Percentiles rank a stretch among this genome's conserved stretches.
Conservation (phyloP, 139 green algal species). For the Zygnema circumcarinatum region DNA sequence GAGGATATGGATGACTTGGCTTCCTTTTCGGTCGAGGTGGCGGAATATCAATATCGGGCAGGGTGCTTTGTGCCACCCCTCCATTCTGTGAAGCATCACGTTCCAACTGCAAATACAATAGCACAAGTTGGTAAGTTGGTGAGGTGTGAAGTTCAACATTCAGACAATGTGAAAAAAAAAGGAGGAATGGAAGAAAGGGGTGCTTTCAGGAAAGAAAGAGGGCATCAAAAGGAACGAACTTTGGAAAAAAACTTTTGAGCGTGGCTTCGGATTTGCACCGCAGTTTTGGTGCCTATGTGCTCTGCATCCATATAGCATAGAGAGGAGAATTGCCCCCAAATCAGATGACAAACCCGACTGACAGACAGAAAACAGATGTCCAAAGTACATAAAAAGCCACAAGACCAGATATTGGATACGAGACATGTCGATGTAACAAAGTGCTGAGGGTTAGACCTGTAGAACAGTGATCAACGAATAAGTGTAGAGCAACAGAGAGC, state of each 20-base stretch:
- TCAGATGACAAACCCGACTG: conserved; percentile 1
- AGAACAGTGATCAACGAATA: no score
- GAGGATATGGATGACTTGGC: conserved; percentile 77
- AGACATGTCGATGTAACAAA: no score
- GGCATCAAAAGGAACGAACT: conserved; percentile 13
- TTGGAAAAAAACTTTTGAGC: conserved; percentile 80
- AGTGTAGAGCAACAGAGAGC: no score
- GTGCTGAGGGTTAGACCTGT: no score
- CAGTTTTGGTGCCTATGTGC: conserved; percentile 91
- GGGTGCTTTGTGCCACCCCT: not conserved
- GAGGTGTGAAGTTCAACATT: not conserved
- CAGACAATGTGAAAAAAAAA: not conserved
- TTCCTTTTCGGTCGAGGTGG: conserved; percentile 89
- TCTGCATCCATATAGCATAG: no score
- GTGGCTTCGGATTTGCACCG: conserved; percentile 94
- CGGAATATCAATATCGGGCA: conserved; percentile 74
- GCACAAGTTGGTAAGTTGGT: not conserved
- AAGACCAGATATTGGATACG: conserved; percentile 1
- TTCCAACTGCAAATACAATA: conserved; percentile 11
- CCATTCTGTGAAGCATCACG: not conserved
- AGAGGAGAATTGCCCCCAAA: no score
- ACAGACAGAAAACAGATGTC: not conserved
- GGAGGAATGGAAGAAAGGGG: not conserved
- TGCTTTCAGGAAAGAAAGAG: not conserved
- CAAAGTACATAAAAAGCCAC: not conserved